phyloP scores from a whole-genome alignment of 306 rosid genomes.

The Cyamopsis tetragonoloba region DNA sequence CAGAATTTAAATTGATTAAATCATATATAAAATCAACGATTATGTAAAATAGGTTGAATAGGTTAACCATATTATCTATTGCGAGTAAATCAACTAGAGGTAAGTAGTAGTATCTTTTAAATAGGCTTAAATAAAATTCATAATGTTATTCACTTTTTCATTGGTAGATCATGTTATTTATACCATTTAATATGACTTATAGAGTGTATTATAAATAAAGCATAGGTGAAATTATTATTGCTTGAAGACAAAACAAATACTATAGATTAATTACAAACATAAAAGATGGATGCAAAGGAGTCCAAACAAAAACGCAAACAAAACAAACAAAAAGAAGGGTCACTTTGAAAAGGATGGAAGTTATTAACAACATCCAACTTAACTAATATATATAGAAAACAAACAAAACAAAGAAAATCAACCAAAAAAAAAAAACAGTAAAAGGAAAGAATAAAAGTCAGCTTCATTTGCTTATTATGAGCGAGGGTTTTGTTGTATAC shows the following conservation, averaged over 20 bases:
- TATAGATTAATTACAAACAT: neutral
- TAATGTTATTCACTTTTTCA: neutral
- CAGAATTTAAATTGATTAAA: neutral
- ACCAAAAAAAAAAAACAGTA: too few relatives aligned
- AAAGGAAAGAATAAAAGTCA: neutral
- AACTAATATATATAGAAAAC: neutral
- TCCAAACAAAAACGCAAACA: neutral
- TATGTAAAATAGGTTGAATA: too few relatives aligned
- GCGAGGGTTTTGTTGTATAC: conserved; percentile 18
- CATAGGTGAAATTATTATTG: neutral
- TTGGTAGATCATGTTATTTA: neutral
- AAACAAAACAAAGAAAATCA: too few relatives aligned
- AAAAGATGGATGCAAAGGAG: neutral
- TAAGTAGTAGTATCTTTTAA: neutral
- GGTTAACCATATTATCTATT: neutral
- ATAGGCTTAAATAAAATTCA: neutral
- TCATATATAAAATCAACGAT: too few relatives aligned
- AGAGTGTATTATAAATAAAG: neutral
- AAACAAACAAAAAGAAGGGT: conserved; percentile 17
- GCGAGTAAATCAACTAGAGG: too few relatives aligned
- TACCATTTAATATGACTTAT: neutral
- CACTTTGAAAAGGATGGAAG: conserved; percentile 12
- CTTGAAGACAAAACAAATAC: neutral
- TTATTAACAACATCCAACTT: conserved; percentile 17
- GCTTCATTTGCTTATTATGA: conserved; percentile 17